Evolutionary conservation across 1,284 basidiomycete species (phyloP), one percentile per base, ranked within the genome.

Genomic region (Cryptococcus amylolentus): DNA sequence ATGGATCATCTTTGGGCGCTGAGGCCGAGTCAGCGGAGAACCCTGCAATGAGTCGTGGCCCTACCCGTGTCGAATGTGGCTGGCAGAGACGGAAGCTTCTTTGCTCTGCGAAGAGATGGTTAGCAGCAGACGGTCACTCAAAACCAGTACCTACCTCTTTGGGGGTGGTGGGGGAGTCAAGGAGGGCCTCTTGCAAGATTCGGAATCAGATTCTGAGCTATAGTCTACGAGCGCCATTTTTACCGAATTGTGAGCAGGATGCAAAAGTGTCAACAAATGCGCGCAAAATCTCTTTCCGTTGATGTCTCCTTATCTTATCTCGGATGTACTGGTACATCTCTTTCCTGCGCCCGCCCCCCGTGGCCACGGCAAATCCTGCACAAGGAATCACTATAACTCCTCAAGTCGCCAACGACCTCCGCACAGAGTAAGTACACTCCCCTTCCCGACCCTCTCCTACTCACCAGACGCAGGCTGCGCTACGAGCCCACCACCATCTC

Each of bases 261-360:
- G 39, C 26, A 42, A 27, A 31, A 53, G 12, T 35, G 10, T 35
- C 31, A 23, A 44, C 45, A 43, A 28, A 20, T n/a, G 31, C 45
- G 35, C 23, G 20, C 27, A 16, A 38, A 50, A 38, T 23, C 38
- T 51, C 49, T 51, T 20, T 39, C n/a, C 10, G 12, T 10, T 23
- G 9, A 14, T 28, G 18, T 52, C 42, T 27, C 39, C 20, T 52
- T 41, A 42, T 23, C n/a, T 26, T 16, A 27, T 18, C 27, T 6
- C 35, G 5, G 18, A 78, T 78, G 77, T 77, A 76, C 68, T 78
- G 71, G 73, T 77, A 78, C 59, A 68, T 76, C 46, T 78, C 77
- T 18, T 78, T 78, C 59, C 69, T 78, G 3, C 68, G 77, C 2
- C 75, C 77, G 1, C 77, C 77, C 12, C 75, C 77, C 1, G 64